A percentile compares a stretch with the other conserved stretches of the same genome.
Conservation (phyloP, 352 stramenopile species). For the Pythium aristosporum region DNA sequence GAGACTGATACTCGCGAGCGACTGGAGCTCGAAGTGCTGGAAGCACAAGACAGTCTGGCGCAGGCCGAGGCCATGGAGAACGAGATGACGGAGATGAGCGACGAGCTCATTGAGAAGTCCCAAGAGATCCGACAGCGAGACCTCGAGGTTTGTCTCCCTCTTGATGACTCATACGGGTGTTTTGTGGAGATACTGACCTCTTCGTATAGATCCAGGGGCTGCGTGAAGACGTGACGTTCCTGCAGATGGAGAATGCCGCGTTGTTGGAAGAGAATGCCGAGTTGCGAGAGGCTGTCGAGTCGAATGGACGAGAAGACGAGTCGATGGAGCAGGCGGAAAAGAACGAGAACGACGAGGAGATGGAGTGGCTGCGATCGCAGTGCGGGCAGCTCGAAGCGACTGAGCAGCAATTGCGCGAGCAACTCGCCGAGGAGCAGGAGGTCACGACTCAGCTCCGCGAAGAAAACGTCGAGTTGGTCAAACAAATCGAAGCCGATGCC, state of each 20-base stretch:
- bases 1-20: slow-evolving; percentile 57
- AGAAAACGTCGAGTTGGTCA: slow-evolving; percentile 44
- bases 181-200: not conserved
- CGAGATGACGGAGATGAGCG: slow-evolving; percentile 75
- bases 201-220: slow-evolving; percentile 45
- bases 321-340: slow-evolving; percentile 4
- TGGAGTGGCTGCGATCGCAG: slow-evolving; percentile 41
- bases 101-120: slow-evolving; percentile 75
- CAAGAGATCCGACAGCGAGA: slow-evolving; percentile 66
- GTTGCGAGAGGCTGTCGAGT: slow-evolving; percentile 16
- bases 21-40: slow-evolving; percentile 56
- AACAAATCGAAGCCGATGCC: slow-evolving; percentile 22
- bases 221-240: slow-evolving; percentile 37
- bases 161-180: not conserved
- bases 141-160: slow-evolving; percentile 33
- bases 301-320: slow-evolving; percentile 1
- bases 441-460: slow-evolving; percentile 41
- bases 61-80: slow-evolving; percentile 73
- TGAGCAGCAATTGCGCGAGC: slow-evolving; percentile 38
- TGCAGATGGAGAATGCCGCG: slow-evolving; percentile 50
- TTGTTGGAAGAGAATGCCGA: slow-evolving; percentile 51
- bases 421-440: slow-evolving; percentile 47
- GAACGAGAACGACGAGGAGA: slow-evolving; percentile 32
- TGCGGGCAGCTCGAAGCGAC: slow-evolving; percentile 56
- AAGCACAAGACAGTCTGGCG: slow-evolving; percentile 55